Conservation (phyloP, 306 rosid species). For the Cucurbita moschata region DNA sequence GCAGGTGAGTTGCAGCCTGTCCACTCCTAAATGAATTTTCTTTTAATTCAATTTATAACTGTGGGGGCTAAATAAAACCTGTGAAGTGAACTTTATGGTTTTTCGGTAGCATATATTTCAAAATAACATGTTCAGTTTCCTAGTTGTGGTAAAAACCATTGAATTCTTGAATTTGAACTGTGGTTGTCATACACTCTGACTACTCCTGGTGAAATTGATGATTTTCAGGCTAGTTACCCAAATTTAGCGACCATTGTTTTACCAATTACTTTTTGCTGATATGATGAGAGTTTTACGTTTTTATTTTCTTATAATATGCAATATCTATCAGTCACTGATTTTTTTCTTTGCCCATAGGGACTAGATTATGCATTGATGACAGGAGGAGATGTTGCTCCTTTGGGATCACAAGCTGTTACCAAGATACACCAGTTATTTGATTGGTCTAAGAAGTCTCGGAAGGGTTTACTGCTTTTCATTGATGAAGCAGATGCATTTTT, state of each 20-base stretch:
- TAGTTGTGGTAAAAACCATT: not conserved
- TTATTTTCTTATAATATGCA: not conserved
- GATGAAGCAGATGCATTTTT: slow-evolving; percentile 99
- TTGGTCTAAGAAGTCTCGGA: slow-evolving; percentile 79
- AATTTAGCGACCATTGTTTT: not conserved
- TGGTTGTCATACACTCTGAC: not conserved
- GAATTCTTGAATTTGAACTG: not conserved
- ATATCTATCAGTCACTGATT: not conserved
- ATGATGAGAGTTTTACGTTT: not conserved
- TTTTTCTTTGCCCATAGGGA: slow-evolving; percentile 32
- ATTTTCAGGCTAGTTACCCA: not conserved
- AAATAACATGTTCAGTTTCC: not conserved
- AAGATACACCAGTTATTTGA: slow-evolving; percentile 95
- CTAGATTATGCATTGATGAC: slow-evolving; percentile 96
- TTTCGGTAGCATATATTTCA: not conserved
- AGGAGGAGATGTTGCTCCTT: slow-evolving; percentile 97
- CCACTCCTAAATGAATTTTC: not conserved
- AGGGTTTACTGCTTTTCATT: slow-evolving; percentile 85
- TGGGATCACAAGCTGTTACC: slow-evolving; percentile 95
- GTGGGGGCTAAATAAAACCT: not conserved
- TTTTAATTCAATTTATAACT: not conserved
- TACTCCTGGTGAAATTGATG: not conserved
- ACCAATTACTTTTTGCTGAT: not conserved
- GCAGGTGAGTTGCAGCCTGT: not conserved
- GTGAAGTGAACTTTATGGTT: not conserved